Conservation (phyloP, 2,329 filamentous ascomycete genomes). For the Penicillium sp. region DNA sequence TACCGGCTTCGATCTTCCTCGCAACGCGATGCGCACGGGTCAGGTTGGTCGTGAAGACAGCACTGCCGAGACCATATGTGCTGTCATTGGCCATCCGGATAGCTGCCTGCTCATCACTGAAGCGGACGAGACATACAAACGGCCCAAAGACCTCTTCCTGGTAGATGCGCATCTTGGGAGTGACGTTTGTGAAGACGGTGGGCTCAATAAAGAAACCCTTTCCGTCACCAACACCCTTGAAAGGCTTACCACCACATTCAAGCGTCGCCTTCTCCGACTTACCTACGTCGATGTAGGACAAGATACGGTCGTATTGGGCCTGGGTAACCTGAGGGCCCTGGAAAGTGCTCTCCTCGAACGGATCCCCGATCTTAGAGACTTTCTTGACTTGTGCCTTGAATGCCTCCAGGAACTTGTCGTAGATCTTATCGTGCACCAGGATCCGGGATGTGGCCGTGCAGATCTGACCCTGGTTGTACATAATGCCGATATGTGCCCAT, state of each 20-base stretch:
- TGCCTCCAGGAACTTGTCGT: conserved; percentile 22
- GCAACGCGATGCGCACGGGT: conserved; percentile 40
- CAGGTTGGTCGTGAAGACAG: conserved; percentile 41
- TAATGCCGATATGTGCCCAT: conserved; percentile 60
- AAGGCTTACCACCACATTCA: conserved; percentile 32
- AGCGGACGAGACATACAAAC: conserved; percentile 37
- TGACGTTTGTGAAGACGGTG: conserved; percentile 35
- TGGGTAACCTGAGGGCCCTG: conserved; percentile 28
- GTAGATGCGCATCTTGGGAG: conserved; percentile 36
- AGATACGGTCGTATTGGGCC: conserved; percentile 27
- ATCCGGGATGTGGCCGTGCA: conserved; percentile 37
- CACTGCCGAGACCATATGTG: conserved; percentile 40
- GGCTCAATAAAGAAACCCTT: conserved; percentile 29
- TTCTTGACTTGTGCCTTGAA: conserved; percentile 28
- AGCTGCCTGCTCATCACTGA: conserved; percentile 38
- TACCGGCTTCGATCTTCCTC: conserved; percentile 39
- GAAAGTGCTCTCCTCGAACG: conserved; percentile 33
- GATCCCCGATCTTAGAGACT: conserved; percentile 34
- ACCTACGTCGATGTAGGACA: conserved; percentile 31
- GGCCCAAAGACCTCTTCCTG: conserved; percentile 46
- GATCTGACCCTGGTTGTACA: conserved; percentile 42
- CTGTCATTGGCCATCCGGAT: conserved; percentile 40
- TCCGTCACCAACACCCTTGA: conserved; percentile 29
- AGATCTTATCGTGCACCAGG: conserved; percentile 25
- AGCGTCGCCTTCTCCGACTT: conserved; percentile 38